Conservation (phyloP, 2,329 filamentous ascomycete species). For the Penicillium digitatum region DNA sequence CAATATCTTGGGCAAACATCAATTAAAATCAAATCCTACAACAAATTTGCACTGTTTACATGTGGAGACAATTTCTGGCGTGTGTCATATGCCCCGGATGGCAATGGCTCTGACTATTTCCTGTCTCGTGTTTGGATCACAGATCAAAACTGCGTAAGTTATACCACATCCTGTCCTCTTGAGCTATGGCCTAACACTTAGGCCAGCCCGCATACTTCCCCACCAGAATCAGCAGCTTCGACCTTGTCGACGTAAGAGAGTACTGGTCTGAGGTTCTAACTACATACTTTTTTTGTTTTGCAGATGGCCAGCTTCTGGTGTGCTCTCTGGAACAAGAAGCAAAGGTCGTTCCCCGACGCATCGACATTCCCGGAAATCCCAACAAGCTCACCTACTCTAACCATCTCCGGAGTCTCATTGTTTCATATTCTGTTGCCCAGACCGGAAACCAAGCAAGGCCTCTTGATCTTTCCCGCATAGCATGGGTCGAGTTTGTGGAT, state of each 20-base stretch:
- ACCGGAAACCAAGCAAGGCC: conserved; percentile 26
- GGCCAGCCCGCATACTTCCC: conserved; percentile 39
- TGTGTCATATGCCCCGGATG: conserved; percentile 27
- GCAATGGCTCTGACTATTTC: conserved; percentile 24
- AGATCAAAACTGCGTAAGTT: conserved; percentile 41
- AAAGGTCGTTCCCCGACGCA: conserved; percentile 41
- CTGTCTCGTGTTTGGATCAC: conserved; percentile 41
- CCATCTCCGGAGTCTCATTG: conserved; percentile 47
- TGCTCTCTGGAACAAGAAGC: conserved; percentile 45
- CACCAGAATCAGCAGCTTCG: conserved; percentile 33
- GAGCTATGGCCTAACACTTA: conserved; percentile 14
- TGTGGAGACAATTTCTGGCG: conserved; percentile 41
- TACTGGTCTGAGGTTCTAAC: conserved; percentile 28
- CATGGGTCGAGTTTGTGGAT: conserved; percentile 40
- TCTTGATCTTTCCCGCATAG: conserved; percentile 31
- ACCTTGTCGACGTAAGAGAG: conserved; percentile 31
- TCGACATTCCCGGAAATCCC: conserved; percentile 41
- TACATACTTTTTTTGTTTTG: conserved; percentile 48
- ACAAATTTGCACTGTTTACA: conserved; percentile 31
- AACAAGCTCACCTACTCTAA: conserved; percentile 45
- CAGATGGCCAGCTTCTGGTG: conserved; percentile 47
- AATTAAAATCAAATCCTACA: conserved; percentile 33
- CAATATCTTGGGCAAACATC: conserved; percentile 37
- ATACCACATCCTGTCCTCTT: neutral
- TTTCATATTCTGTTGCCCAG: conserved; percentile 41